Evolutionary conservation across 2,329 filamentous ascomycete species (phyloP).

Genomic region (Neurospora sp.): DNA sequence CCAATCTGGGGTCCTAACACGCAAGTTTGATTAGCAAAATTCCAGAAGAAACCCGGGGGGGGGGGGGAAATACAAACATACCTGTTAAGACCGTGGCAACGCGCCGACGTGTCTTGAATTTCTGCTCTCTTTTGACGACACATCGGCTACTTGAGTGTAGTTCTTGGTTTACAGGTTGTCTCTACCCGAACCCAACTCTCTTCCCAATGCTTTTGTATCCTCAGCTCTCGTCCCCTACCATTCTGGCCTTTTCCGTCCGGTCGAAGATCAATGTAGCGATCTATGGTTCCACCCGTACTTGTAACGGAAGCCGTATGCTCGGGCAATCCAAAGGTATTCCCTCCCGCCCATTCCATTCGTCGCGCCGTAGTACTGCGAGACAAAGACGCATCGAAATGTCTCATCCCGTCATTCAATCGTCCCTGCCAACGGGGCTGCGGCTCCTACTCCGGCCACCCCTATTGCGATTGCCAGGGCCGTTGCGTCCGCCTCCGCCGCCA

Average conservation of each 20-base stretch:
- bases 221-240: neutral
- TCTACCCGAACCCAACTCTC: neutral
- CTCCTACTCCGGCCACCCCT: conserved; percentile 35
- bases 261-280: neutral
- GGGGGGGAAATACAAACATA: neutral
- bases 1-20: neutral
- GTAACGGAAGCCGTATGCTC: neutral
- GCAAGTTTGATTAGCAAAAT: neutral
- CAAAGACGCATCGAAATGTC: neutral
- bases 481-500: conserved; percentile 28
- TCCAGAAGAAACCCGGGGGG: neutral
- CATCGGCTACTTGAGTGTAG: conserved; percentile 8
- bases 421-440: conserved; percentile 30
- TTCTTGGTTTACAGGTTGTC: neutral
- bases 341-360: neutral
- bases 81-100: conserved; percentile 7
- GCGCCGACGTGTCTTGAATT: conserved; percentile 13
- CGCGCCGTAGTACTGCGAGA: neutral
- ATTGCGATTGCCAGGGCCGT: conserved; percentile 27
- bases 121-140: conserved; percentile 4
- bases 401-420: conserved; percentile 1
- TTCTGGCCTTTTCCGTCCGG: neutral
- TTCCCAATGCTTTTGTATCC: neutral
- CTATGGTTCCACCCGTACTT: neutral
- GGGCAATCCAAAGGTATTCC: neutral